A percentile compares a stretch with the other conserved stretches of the same genome.
Evolutionary conservation across 306 rosid species (phyloP).

Genomic region (Lathyrus aphaca): DNA sequence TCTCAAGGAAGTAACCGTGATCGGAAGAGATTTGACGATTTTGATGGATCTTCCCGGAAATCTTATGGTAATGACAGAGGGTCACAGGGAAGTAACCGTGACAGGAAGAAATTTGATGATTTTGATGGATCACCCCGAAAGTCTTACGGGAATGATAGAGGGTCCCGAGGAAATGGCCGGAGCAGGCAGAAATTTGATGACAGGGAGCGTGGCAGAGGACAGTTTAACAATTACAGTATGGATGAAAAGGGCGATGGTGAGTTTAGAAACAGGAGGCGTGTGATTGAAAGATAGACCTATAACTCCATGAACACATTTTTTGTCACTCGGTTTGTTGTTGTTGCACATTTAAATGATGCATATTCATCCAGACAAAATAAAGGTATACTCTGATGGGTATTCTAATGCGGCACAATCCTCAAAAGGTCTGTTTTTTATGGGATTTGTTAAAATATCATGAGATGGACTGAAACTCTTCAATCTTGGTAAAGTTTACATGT

Average conservation of each 20-base stretch:
- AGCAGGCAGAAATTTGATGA: constrained; percentile 44
- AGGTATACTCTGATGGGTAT: too few species aligned
- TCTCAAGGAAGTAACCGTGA: constrained; percentile 37
- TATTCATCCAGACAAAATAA: too few species aligned
- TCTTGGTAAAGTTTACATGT: neutral
- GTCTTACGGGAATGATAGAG: constrained; percentile 40
- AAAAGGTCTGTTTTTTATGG: neutral
- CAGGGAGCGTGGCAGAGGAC: constrained; percentile 36
- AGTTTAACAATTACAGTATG: constrained; percentile 40
- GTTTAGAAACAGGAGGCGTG: constrained; percentile 76
- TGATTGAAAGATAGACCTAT: constrained; percentile 67
- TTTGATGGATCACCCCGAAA: constrained; percentile 49
- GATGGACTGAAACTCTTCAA: neutral
- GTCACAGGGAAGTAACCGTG: constrained; percentile 47
- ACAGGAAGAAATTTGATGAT: constrained; percentile 43
- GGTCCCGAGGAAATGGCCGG: constrained; percentile 35
- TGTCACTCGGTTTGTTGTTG: neutral
- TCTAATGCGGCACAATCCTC: constrained; percentile 11
- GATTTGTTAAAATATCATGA: constrained; percentile 9
- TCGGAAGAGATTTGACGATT: constrained; percentile 42
- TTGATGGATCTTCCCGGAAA: constrained; percentile 11
- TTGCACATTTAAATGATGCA: too few species aligned
- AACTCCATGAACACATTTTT: constrained; percentile 19
- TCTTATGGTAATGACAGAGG: constrained; percentile 40
- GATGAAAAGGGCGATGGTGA: constrained; percentile 51